Evolutionary conservation across 257 asterid species (phyloP).

Genomic region (Perilla frutescens): DNA sequence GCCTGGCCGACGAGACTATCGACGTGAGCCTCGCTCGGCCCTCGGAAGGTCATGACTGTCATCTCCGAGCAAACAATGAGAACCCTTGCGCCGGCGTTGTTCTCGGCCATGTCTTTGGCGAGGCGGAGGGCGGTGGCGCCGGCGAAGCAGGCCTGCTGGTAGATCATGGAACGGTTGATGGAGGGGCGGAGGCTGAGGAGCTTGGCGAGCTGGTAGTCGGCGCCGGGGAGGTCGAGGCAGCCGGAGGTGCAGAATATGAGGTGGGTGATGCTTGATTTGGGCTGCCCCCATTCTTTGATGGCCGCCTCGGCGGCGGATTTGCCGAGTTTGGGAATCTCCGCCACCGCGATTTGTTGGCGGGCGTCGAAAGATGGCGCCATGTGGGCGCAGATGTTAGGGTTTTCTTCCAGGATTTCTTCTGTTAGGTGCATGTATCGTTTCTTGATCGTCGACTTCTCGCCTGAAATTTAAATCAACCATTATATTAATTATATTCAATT

Average conservation of each 20-base stretch:
- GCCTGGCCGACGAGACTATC: constrained; percentile 66
- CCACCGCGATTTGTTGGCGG: constrained; percentile 65
- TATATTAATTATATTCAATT: too few relatives aligned
- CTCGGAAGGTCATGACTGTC: constrained; percentile 60
- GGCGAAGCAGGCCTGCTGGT: constrained; percentile 73
- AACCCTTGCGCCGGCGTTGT: constrained; percentile 56
- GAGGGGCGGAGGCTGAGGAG: constrained; percentile 72
- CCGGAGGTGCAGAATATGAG: constrained; percentile 69
- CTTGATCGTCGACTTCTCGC: constrained; percentile 70
- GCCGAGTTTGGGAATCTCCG: constrained; percentile 72
- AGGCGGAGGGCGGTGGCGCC: constrained; percentile 72
- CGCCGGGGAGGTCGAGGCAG: constrained; percentile 85
- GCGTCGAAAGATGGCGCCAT: constrained; percentile 71
- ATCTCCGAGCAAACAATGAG: constrained; percentile 67
- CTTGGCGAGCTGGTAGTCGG: constrained; percentile 71
- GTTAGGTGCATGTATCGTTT: constrained; percentile 66
- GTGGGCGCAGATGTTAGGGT: constrained; percentile 57
- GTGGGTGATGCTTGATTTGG: constrained; percentile 72
- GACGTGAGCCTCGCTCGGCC: constrained; percentile 55
- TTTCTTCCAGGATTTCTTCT: constrained; percentile 57
- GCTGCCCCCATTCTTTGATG: constrained; percentile 77
- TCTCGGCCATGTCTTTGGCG: constrained; percentile 78
- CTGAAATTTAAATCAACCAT: constrained; percentile 29
- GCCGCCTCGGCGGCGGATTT: constrained; percentile 80
- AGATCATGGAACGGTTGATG: constrained; percentile 71